Evolutionary conservation across 768 basidiomycete species (phyloP), one percentile per base, ranked within the genome.

Genomic region (Lactarius sanguifluus): DNA sequence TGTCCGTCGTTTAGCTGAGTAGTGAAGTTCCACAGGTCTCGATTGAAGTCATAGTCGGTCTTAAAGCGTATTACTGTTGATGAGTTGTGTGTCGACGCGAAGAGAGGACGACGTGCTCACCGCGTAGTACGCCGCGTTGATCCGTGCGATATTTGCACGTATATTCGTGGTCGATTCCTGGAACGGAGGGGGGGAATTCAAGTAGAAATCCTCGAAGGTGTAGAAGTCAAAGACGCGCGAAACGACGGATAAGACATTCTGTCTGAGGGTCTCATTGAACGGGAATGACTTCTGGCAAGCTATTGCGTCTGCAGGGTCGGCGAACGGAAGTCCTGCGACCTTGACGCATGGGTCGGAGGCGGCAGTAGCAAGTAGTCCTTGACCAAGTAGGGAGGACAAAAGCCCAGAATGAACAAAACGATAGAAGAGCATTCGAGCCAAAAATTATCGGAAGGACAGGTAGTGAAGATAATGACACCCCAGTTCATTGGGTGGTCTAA

Each of bases 31-130:
- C 82, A 87, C n/a, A 89, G 70, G 47, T 81, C 86, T 57, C 76
- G 77, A 71, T 83, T 87, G 75, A 89, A 87, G 71, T 86, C 86
- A 67, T 86, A 89, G 67, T 88, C 87, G 10, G 86, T 86, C 84
- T 89, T 62, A 5, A 13, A 34, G 8, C 32, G 9, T 34, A 34
- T 10, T 12, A 12, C 12, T 36, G 10, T 36, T 3, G 36, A 36
- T 36, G 36, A 43, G 32, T n/a, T 18, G 32, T 30, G 18, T 3
- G 9, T 8, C 18, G 5, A 7, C 8, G 2, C 10, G 18, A 9
- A 43, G 47, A 3, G 30, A 0, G 30, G 10, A 43, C 9, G 45
- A 38, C 12, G 18, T 5, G 60, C 76, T 61, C 65, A 84, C 85
- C 68, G 73, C 74, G 58, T 81, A 88, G 47, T 75, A 12, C 75